A percentile compares a stretch with the other conserved stretches of the same genome.
phyloP scores from a whole-genome alignment of 441 rosid species.

The Brassica hybrid region DNA sequence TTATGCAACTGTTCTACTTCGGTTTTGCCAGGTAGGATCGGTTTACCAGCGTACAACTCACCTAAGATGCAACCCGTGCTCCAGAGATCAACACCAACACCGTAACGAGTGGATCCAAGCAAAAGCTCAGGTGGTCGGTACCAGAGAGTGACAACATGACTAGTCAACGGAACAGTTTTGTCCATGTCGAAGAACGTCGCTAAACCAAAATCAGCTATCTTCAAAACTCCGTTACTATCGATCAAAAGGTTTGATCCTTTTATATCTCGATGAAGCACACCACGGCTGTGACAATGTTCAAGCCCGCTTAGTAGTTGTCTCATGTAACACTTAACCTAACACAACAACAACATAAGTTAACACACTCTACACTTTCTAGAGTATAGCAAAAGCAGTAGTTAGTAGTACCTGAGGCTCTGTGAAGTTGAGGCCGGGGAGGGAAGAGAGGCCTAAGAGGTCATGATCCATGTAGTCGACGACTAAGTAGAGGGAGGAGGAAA shows the following conservation, averaged over 20 bases:
- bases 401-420: conserved; percentile 79
- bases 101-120: conserved; percentile 76
- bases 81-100: conserved; percentile 91
- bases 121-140: conserved; percentile 97
- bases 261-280: conserved; percentile 90
- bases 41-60: conserved; percentile 77
- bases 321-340: conserved; percentile 96
- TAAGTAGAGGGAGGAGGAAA: conserved; percentile 81
- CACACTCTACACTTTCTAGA: neutral
- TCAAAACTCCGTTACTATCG: conserved; percentile 77
- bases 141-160: conserved; percentile 97
- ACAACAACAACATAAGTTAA: conserved; percentile 32
- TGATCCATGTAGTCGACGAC: conserved; percentile 97
- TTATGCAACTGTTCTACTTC: conserved; percentile 98
- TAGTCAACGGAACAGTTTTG: conserved; percentile 63
- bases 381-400: neutral
- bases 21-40: conserved; percentile 88
- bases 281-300: conserved; percentile 85
- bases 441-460: conserved; percentile 88
- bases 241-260: conserved; percentile 95
- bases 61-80: conserved; percentile 95
- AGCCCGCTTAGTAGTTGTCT: conserved; percentile 91
- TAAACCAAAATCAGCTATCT: conserved; percentile 94
- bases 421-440: conserved; percentile 79
- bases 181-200: conserved; percentile 73